A percentile compares a stretch with the other conserved stretches of the same genome.
Conservation (phyloP, 352 stramenopile genomes). For the Globisporangium splendens region DNA sequence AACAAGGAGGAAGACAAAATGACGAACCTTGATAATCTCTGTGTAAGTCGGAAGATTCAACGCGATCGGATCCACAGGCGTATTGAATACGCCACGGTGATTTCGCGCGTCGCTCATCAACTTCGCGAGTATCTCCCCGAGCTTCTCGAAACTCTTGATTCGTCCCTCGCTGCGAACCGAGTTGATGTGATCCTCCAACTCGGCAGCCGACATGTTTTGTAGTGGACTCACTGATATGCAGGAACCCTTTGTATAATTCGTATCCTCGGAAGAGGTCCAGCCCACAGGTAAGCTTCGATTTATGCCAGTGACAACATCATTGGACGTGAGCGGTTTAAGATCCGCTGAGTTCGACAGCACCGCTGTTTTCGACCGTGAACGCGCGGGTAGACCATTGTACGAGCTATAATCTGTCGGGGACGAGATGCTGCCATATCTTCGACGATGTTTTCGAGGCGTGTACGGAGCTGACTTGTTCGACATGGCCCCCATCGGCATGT, state of each 20-base stretch:
- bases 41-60: slow-evolving; percentile 71
- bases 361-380: background rate
- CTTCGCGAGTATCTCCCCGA: slow-evolving; percentile 62
- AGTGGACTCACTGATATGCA: slow-evolving; percentile 44
- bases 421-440: slow-evolving; percentile 26
- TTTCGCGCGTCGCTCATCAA: slow-evolving; percentile 77
- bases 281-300: slow-evolving; percentile 59
- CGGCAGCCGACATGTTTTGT: slow-evolving; percentile 47
- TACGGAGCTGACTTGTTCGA: slow-evolving; percentile 13
- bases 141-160: slow-evolving; percentile 60
- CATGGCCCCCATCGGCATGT: slow-evolving; percentile 7
- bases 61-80: slow-evolving; percentile 64
- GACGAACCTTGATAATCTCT: slow-evolving; percentile 46
- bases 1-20: background rate
- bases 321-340: slow-evolving; percentile 20
- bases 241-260: slow-evolving; percentile 5
- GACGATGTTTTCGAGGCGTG: slow-evolving; percentile 36
- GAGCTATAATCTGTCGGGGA: slow-evolving; percentile 5
- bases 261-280: slow-evolving; percentile 19
- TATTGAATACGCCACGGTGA: slow-evolving; percentile 69
- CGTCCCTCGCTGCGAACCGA: slow-evolving; percentile 60
- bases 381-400: slow-evolving; percentile 9
- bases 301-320: slow-evolving; percentile 18
- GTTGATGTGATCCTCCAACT: slow-evolving; percentile 63
- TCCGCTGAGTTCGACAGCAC: slow-evolving; percentile 2